phyloP scores from a whole-genome alignment of 495 filamentous ascomycete genomes.

The Haplographium delicatum region DNA sequence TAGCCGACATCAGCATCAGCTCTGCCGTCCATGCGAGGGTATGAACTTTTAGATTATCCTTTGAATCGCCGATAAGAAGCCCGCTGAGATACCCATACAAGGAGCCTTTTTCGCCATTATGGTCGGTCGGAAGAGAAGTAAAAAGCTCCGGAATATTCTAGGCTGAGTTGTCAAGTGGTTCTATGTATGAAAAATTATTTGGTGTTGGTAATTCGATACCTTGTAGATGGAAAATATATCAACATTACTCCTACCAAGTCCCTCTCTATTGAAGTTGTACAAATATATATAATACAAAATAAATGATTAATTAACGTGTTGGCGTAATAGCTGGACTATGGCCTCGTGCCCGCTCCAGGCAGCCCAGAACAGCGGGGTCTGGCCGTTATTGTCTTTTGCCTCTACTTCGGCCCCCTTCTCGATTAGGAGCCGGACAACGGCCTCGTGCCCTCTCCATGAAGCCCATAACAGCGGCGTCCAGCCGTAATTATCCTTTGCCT shows the following conservation, averaged over 20 bases:
- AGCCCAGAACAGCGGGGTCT: conserved; percentile 1
- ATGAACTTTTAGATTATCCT: no score
- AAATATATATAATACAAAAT: background rate
- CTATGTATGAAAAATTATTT: no score
- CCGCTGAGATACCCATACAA: no score
- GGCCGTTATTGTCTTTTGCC: conserved; percentile 10
- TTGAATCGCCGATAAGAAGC: no score
- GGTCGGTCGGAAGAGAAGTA: no score
- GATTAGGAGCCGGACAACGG: conserved; percentile 6
- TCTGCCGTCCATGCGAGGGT: no score
- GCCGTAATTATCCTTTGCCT: conserved; percentile 24
- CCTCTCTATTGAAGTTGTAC: conserved; percentile 4
- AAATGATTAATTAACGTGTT: background rate
- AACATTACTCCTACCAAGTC: no score
- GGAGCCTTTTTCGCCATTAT: no score
- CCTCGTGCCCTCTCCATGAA: background rate
- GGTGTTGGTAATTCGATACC: no score
- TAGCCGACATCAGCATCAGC: background rate
- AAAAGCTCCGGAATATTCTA: no score
- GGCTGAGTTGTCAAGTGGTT: no score
- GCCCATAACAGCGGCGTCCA: conserved; percentile 6
- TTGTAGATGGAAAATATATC: no score
- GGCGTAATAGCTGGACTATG: conserved; percentile 6
- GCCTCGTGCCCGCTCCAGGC: conserved; percentile 4
- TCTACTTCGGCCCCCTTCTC: conserved; percentile 9